These are phyloP conservation scores for Neofusicoccum laricinum DNA, from an alignment of 2,329 filamentous ascomycete genomes.

Conservation along the genomic window DNA sequence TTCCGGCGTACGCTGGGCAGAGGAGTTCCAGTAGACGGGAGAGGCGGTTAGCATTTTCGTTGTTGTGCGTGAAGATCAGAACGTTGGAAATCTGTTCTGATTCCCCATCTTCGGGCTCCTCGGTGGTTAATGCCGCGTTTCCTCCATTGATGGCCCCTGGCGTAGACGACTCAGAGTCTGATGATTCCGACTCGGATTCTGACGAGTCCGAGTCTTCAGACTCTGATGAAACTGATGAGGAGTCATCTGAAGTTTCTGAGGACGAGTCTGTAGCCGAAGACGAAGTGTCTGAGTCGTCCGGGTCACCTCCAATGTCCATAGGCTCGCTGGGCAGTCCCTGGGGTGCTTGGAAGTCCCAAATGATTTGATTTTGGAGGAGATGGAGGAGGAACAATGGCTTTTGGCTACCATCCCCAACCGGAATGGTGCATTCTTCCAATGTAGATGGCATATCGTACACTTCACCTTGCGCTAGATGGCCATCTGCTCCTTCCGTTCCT, in stretches of 20 bases:
- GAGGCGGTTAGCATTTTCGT: constrained; percentile 83
- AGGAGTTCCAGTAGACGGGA: constrained; percentile 72
- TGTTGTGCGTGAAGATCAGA: constrained; percentile 87
- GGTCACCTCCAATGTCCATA: background rate
- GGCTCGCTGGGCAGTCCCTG: background rate
- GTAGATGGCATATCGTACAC: constrained; percentile 56
- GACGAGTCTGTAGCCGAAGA: constrained; percentile 19
- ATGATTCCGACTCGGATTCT: background rate
- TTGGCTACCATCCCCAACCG: constrained; percentile 51
- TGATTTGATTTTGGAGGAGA: constrained; percentile 60
- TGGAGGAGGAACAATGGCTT: constrained; percentile 80
- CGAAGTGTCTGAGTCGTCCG: background rate
- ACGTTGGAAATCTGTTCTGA: constrained; percentile 41
- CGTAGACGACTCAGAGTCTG: background rate
- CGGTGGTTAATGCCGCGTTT: constrained; percentile 4
- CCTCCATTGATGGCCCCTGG: background rate
- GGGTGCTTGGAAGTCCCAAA: constrained; percentile 18
- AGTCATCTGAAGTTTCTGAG: constrained; percentile 18
- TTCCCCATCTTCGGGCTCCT: background rate
- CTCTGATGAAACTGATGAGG: constrained; percentile 21
- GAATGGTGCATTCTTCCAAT: constrained; percentile 47
- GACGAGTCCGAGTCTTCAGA: constrained; percentile 25
- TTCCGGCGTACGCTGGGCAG: constrained; percentile 54
- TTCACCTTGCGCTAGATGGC: constrained; percentile 26
- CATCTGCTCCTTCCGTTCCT: constrained; percentile 34